A percentile compares a stretch with the other conserved stretches of the same genome.
These are phyloP conservation scores for Geranium incanum DNA, from an alignment of 441 rosid species.

Conservation along the genomic window DNA sequence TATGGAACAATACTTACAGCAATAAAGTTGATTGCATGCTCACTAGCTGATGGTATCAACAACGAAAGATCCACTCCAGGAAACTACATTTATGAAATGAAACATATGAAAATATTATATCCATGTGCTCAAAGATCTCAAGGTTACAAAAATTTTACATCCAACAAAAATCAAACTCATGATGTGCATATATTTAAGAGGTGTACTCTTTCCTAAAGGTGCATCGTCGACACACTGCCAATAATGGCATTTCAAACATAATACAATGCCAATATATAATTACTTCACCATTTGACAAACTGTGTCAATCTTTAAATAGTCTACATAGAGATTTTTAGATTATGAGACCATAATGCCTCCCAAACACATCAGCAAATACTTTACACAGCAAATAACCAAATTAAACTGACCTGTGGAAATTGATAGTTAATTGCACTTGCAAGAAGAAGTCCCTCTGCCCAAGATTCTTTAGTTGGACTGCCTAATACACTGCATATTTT, in stretches of 20 bases:
- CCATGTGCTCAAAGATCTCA: not conserved
- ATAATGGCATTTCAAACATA: not conserved
- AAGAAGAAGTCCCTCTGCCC: constrained; percentile 82
- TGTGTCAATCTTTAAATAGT: not conserved
- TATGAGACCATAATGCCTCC: not conserved
- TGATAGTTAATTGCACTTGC: constrained; percentile 68
- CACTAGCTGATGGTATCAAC: constrained; percentile 69
- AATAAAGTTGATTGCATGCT: constrained; percentile 62
- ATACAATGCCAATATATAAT: not conserved
- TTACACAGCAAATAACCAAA: not conserved
- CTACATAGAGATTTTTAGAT: not conserved
- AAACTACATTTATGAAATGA: constrained; percentile 36
- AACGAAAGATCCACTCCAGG: constrained; percentile 50
- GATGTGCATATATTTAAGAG: not conserved
- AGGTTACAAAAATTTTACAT: not conserved
- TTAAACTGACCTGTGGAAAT: constrained; percentile 56
- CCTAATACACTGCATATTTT: constrained; percentile 87
- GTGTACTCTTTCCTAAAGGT: not conserved
- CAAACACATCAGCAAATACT: constrained; percentile 1
- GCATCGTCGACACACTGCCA: not conserved
- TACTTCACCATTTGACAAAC: not conserved
- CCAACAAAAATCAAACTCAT: not conserved
- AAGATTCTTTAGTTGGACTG: constrained; percentile 63
- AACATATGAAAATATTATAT: not conserved
- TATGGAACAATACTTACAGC: constrained; percentile 33